Base-by-base conservation (phyloP, 345 rosid species). In the Rhizophora mangle region DNA sequence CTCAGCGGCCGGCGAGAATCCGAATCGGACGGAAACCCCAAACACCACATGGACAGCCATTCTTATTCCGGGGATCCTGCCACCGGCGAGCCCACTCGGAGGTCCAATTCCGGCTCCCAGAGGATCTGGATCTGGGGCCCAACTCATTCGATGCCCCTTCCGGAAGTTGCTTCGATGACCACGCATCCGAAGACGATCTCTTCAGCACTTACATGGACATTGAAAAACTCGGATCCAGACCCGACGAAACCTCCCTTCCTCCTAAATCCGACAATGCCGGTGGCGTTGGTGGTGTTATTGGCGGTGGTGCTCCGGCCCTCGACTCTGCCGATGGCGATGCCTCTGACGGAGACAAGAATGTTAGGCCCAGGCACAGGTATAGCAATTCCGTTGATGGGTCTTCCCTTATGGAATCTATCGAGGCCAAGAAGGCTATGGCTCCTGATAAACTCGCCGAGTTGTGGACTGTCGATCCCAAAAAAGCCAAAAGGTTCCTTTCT, bases 341-440 rank as follows among this genome's bases (percentile, higher is more conserved):
- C 16, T 13, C 49, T 15, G 61, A 67, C 5, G 76, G 16, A 15
- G 60, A 61, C 26, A 55, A 32, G 27, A 62, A 62, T 74, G 37
- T 29, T n/a, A 72, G 80, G 69, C 82, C 86, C n/a, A 76, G 93
- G 69, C 99, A 95, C 62, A 79, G 96, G 68, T 83, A 94, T 63
- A 91, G 98, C 82, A 88, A 86, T 67, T 94, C 97, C 13, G 82
- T 85, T 61, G 97, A 88, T 67, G 93, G 91, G 81, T 88, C 64
- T 67, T 67, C 37, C 37, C 79, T 62, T 19, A 8, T 62, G 83
- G 96, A 88, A 66, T 81, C 91, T 2, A 85, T 92, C 27, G 96
- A 95, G 74, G 93, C 96, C 5, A 90, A 90, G 83, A 95, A 90
- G 84, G 97, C 99, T 68, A 88, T 95, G 99, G 90, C 88, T 77